Base-by-base conservation (phyloP, 1,284 basidiomycete species). In the Mycena sp. region DNA sequence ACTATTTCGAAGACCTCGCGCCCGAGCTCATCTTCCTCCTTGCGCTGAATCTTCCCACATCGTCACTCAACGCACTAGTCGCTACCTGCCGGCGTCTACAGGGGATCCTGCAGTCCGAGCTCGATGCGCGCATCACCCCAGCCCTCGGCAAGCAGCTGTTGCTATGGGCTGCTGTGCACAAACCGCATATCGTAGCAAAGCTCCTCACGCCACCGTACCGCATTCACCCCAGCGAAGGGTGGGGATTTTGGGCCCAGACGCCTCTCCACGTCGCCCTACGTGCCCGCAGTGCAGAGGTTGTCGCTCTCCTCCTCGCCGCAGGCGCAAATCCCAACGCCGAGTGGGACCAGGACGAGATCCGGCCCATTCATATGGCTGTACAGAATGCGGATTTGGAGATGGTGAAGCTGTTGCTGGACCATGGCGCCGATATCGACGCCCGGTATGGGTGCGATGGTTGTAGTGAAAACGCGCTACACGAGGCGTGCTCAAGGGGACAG, bases 181-280 rank as follows among this genome's bases (percentile, higher is more conserved):
- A 58, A 7, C 58, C 63, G 25, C 59, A 61, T 26, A 51, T 55
- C 45, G 32, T 60, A 1, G 17, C 21, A 1, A 64, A 64, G 17
- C 46, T 64, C 4, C 49, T 64, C 43, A 21, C 53, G 3, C 48
- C 58, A 7, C 58, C 59, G 7, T 38, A 65, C 26, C 26, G n/a
- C n/a, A 5, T 58, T 2, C 16, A 58, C 11, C 54, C 63, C 6
- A 37, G 16, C 43, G 17, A 30, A 6, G 49, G 32, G 1, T 43
- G 30, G 28, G 57, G 28, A 1, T 21, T 29, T 4, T n/a, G 16
- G 11, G n/a, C 1, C 0, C 6, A 43, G n/a, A 41, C 46, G 5
- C 63, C 63, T 0, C 38, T 65, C 21, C 59, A 61, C 38, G 25
- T 54, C 37, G 59, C 63, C 4, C 43, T 55, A 4, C 23, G 43